Evolutionary conservation across 1,284 basidiomycete genomes (phyloP), one percentile per base, ranked within the genome.

Genomic region (Microbotryum intermedium): DNA sequence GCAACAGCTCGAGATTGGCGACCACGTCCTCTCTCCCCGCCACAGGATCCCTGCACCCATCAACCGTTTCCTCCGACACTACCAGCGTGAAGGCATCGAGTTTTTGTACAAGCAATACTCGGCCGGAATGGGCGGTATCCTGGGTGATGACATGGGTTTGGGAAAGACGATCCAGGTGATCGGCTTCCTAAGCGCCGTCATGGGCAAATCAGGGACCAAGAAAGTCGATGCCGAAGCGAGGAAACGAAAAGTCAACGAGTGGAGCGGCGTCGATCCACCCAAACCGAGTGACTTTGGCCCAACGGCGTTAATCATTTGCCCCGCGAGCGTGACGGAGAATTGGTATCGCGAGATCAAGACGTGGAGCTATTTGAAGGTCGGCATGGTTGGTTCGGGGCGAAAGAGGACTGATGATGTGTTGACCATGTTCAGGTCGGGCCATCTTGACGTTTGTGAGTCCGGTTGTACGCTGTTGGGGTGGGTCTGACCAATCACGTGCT

Each of bases 161-260:
- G 95, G 95, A 26, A 99, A 99, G 79, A 99, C 94, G 2, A 88
- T 92, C 30, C 94, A 99, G 76, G 94, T 98, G 56, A 97, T 99
- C 71, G 88, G 91, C 54, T 97, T 99, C 79, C 83, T 98, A 55
- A 88, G 50, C 21, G 88, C 90, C 0, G 85, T 92, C 64, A 90
- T 91, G 88, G 30, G 65, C 63, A 91, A 91, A 74, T 74, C 77
- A 2, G 88, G 88, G 2, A 75, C 81, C 46, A 74, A 71, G n/a
- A 78, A 20, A 73, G 81, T 49, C 81, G 88, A 25, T 80, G 87
- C 90, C 4, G 81, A 88, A 90, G 90, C 73, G 85, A 90, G 70
- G 34, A 39, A 80, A 25, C 78, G 78, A 50, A 77, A 46, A 55
- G n/a, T 29, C 28, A 30, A 65, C 65, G 13, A 21, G 28, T 9